Evolutionary conservation across 805 yeast species (phyloP).

Genomic region (Kazachstania taianensis): DNA sequence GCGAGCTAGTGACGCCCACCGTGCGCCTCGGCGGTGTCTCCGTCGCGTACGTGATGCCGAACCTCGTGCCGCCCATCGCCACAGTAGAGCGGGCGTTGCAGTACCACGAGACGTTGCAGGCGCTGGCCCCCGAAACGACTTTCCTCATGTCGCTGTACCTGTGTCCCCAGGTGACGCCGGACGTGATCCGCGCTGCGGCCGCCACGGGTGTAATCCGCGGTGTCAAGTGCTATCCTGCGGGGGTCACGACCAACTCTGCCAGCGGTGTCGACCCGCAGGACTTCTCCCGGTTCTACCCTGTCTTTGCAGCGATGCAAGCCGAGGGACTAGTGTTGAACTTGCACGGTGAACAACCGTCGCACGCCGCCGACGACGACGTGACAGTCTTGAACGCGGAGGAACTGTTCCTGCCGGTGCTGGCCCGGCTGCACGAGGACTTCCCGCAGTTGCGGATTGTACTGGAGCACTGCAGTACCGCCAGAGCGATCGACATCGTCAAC

Average conservation of each 20-base stretch:
- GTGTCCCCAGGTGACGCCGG: conserved; percentile 73
- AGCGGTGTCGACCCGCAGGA: conserved; percentile 92
- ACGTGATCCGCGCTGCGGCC: conserved; percentile 72
- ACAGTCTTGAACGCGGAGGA: conserved; percentile 93
- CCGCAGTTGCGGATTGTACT: conserved; percentile 79
- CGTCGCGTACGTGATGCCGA: conserved; percentile 93
- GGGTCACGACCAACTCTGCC: conserved; percentile 91
- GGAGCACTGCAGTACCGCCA: conserved; percentile 91
- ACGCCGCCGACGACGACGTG: conserved; percentile 47
- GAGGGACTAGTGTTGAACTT: conserved; percentile 70
- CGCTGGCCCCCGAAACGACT: conserved; percentile 69
- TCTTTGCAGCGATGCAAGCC: conserved; percentile 80
- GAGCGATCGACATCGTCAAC: conserved; percentile 71
- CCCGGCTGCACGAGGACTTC: conserved; percentile 66
- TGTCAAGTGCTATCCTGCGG: conserved; percentile 96
- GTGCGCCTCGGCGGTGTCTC: conserved; percentile 85
- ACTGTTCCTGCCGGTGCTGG: conserved; percentile 79
- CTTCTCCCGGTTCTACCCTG: conserved; percentile 78
- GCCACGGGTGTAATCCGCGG: conserved; percentile 61
- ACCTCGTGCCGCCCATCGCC: conserved; percentile 84
- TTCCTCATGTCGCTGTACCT: conserved; percentile 88
- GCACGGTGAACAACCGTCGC: conserved; percentile 91
- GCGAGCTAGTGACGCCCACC: conserved; percentile 83
- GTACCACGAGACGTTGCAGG: conserved; percentile 56
- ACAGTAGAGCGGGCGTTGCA: conserved; percentile 59